Evolutionary conservation across 495 filamentous ascomycete species (phyloP).

Genomic region (Annulohypoxylon maeteangense): DNA sequence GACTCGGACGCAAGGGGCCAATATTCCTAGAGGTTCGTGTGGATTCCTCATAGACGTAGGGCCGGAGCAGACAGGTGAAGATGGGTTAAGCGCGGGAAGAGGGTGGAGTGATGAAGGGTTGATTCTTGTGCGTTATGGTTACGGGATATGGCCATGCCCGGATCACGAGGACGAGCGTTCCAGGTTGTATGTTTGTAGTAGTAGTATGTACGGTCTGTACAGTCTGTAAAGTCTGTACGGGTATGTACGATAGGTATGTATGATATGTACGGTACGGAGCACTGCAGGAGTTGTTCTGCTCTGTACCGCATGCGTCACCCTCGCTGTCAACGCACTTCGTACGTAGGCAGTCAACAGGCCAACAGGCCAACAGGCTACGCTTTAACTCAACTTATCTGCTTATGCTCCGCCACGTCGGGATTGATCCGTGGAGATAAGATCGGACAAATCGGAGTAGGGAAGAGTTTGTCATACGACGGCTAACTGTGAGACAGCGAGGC

Average conservation of each 20-base stretch:
- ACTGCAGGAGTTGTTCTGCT: slow-evolving; percentile 12
- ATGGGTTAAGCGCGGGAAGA: slow-evolving; percentile 25
- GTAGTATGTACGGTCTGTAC: background rate
- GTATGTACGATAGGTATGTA: slow-evolving; percentile 7
- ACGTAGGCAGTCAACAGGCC: slow-evolving; percentile 7
- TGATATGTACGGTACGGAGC: slow-evolving; percentile 20
- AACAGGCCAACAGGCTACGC: background rate
- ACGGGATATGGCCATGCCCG: slow-evolving; percentile 32
- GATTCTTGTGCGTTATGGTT: slow-evolving; percentile 31
- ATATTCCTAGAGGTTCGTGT: slow-evolving; percentile 42
- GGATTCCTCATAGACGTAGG: slow-evolving; percentile 24
- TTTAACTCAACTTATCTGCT: background rate
- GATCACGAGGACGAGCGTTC: slow-evolving; percentile 27
- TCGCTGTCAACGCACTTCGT: slow-evolving; percentile 17
- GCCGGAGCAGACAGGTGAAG: slow-evolving; percentile 14
- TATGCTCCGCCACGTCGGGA: slow-evolving; percentile 38
- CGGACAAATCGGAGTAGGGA: slow-evolving; percentile 26
- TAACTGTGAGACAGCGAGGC: slow-evolving; percentile 5
- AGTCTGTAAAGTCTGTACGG: slow-evolving; percentile 1
- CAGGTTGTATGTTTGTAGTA: background rate
- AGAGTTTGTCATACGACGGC: slow-evolving; percentile 7
- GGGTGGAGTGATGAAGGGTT: slow-evolving; percentile 39
- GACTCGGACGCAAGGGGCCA: slow-evolving; percentile 36
- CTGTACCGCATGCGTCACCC: slow-evolving; percentile 37
- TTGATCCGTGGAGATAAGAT: slow-evolving; percentile 43